Conservation (phyloP, 2,329 filamentous ascomycete genomes). For the Diaporthe destruens region DNA sequence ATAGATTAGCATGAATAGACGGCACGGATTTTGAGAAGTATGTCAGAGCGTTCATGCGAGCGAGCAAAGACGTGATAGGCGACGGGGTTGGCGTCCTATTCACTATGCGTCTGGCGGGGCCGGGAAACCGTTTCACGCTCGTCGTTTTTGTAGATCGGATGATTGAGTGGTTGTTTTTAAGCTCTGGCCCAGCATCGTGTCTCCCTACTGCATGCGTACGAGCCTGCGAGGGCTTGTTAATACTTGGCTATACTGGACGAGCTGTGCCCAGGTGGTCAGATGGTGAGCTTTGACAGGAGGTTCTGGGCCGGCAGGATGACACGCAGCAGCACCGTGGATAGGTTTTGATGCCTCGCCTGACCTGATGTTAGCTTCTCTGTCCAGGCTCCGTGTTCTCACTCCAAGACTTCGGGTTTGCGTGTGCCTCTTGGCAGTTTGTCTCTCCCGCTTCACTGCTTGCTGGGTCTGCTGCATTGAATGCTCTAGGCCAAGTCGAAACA, state of each 20-base stretch:
- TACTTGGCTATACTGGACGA: slow-evolving; percentile 9
- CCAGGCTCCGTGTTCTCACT: background rate
- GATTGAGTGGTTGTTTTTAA: background rate
- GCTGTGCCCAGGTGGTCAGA: background rate
- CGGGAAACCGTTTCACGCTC: slow-evolving; percentile 2
- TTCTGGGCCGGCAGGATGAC: background rate
- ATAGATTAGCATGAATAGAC: background rate
- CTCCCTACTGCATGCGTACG: no score
- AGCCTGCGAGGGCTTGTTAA: no score
- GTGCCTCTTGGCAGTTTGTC: background rate
- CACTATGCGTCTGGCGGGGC: slow-evolving; percentile 1
- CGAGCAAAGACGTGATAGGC: no score
- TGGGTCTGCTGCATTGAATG: background rate
- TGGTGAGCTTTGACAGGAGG: background rate
- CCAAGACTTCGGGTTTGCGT: background rate
- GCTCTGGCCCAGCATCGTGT: no score
- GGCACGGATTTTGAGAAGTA: background rate
- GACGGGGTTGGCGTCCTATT: background rate
- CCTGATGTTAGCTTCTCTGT: background rate
- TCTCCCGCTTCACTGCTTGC: background rate
- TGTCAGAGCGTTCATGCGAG: slow-evolving; percentile 16
- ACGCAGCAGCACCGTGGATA: background rate
- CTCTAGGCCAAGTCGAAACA: background rate
- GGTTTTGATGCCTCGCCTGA: background rate
- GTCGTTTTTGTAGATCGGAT: background rate